These are phyloP conservation scores for Chalciporus sp. DNA, from an alignment of 1,284 basidiomycete species.

Conservation along the genomic window DNA sequence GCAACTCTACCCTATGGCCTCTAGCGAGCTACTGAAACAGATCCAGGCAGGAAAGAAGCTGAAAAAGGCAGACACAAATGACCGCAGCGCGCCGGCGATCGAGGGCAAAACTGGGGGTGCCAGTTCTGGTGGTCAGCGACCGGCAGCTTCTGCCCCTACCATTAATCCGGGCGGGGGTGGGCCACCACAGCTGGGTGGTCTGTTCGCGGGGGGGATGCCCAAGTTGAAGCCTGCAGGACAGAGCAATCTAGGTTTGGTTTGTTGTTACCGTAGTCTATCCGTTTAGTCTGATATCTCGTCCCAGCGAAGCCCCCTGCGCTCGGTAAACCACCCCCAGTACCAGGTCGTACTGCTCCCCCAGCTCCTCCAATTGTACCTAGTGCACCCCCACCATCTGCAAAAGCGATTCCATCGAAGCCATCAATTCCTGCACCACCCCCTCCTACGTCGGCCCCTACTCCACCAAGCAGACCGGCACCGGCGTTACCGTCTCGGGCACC, in stretches of 20 bases:
- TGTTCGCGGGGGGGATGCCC: conserved; percentile 92
- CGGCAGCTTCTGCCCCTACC: conserved; percentile 29
- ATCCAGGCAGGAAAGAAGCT: conserved; percentile 80
- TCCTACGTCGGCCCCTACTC: conserved; percentile 12
- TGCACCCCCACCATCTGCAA: conserved; percentile 37
- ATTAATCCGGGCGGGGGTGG: conserved; percentile 42
- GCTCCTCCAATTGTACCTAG: conserved; percentile 34
- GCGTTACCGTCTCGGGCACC: conserved; percentile 23
- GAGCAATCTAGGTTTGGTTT: conserved; percentile 51
- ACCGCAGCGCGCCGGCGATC: conserved; percentile 73
- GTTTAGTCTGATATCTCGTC: conserved; percentile 15
- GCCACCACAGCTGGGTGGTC: conserved; percentile 78
- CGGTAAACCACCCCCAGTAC: conserved; percentile 69
- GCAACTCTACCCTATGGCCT: conserved; percentile 52
- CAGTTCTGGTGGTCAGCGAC: conserved; percentile 40
- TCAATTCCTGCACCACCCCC: conserved; percentile 29
- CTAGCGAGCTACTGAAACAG: conserved; percentile 68
- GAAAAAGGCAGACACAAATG: conserved; percentile 82
- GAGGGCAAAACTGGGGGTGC: conserved; percentile 53
- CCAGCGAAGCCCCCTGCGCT: conserved; percentile 64
- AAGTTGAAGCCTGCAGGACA: conserved; percentile 81
- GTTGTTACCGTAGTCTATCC: conserved; percentile 8
- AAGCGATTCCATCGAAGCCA: conserved; percentile 34
- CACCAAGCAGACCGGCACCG: conserved; percentile 31
- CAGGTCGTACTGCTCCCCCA: conserved; percentile 48